These are phyloP conservation scores for Begonia fuchsioides DNA, from an alignment of 306 rosid genomes.

Conservation along the genomic window DNA sequence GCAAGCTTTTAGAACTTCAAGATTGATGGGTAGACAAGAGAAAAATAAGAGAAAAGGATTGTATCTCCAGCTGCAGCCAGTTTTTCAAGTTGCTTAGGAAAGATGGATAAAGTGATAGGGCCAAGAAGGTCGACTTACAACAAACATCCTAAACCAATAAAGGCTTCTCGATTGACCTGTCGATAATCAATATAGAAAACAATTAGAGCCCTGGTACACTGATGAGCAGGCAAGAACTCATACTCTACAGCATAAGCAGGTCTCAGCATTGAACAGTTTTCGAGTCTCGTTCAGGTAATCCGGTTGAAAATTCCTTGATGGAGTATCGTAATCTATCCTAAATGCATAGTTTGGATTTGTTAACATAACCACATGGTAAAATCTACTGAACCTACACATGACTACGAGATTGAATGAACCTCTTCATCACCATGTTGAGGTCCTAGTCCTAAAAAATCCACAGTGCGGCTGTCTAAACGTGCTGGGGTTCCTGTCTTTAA, in stretches of 20 bases:
- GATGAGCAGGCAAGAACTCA: slow-evolving; percentile 89
- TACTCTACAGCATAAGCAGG: slow-evolving; percentile 99
- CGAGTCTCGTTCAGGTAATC: slow-evolving; percentile 95
- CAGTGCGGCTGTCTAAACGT: slow-evolving; percentile 76
- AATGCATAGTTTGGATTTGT: too few relatives aligned
- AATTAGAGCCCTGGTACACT: slow-evolving; percentile 79
- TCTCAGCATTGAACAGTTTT: slow-evolving; percentile 89
- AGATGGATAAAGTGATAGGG: too few relatives aligned
- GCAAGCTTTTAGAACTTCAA: too few relatives aligned
- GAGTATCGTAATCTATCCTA: neutral
- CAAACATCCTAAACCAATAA: too few relatives aligned
- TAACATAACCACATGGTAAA: neutral
- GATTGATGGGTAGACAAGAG: too few relatives aligned
- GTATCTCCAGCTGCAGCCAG: too few relatives aligned
- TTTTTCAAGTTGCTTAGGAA: too few relatives aligned
- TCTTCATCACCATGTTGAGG: slow-evolving; percentile 92
- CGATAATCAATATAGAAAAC: too few relatives aligned
- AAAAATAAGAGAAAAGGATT: too few relatives aligned
- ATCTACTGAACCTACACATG: neutral
- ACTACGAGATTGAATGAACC: slow-evolving; percentile 52
- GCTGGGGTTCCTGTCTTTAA: slow-evolving; percentile 98
- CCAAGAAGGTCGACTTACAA: too few relatives aligned
- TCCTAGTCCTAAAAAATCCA: slow-evolving; percentile 72
- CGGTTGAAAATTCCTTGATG: slow-evolving; percentile 85
- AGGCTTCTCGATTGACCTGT: too few relatives aligned